phyloP scores from a whole-genome alignment of 495 filamentous ascomycete genomes.

The Amorphotheca resinae region DNA sequence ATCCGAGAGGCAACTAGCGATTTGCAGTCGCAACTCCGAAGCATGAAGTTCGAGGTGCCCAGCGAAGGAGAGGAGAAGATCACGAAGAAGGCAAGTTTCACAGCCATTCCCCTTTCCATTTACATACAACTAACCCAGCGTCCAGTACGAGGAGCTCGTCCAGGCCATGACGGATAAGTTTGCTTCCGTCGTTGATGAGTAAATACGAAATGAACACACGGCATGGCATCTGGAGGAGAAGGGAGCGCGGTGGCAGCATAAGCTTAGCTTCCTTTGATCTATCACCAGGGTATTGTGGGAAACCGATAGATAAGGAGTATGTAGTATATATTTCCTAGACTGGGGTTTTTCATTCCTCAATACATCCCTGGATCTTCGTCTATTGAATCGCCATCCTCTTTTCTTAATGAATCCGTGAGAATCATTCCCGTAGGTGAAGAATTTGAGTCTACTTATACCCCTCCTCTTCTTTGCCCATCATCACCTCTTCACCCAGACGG shows the following conservation, averaged over 20 bases:
- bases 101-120: neutral
- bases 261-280: slow-evolving; percentile 6
- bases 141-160: slow-evolving; percentile 77
- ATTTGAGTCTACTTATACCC: too few relatives aligned
- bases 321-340: slow-evolving; percentile 19
- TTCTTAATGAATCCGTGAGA: too few relatives aligned
- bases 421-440: too few relatives aligned
- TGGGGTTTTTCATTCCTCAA: slow-evolving; percentile 10
- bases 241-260: slow-evolving; percentile 10
- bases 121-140: neutral
- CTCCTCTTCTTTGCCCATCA: too few relatives aligned
- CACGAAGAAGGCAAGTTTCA: slow-evolving; percentile 56
- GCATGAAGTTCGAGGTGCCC: slow-evolving; percentile 94
- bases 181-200: slow-evolving; percentile 88
- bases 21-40: slow-evolving; percentile 67
- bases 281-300: slow-evolving; percentile 8
- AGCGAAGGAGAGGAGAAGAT: slow-evolving; percentile 62
- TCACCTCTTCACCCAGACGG: too few relatives aligned
- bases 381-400: too few relatives aligned
- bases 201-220: slow-evolving; percentile 23
- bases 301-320: slow-evolving; percentile 7
- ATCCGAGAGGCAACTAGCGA: slow-evolving; percentile 82
- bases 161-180: slow-evolving; percentile 93
- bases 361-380: slow-evolving; percentile 6
- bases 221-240: neutral